Evolutionary conservation across 1,284 basidiomycete species (phyloP).

Genomic region (Salmacisia buchloeana): DNA sequence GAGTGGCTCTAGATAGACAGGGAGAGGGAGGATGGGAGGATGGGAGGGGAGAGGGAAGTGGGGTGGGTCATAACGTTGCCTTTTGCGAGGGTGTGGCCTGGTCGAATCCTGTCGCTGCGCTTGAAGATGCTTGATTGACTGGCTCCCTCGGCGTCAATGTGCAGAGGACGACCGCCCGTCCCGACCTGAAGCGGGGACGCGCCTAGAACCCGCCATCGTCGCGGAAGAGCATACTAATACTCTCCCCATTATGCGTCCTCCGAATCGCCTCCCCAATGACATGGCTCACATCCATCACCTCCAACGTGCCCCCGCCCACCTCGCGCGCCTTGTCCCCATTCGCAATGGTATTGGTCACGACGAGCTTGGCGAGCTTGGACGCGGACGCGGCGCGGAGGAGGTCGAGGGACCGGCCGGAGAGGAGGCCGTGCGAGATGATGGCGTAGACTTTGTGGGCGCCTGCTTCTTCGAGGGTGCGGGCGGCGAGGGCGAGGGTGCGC

Average conservation of each 20-base stretch:
- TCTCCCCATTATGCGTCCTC: conserved; percentile 89
- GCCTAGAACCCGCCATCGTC: conserved; percentile 33
- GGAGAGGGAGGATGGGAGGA: too few species aligned
- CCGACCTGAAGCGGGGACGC: too few species aligned
- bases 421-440: conserved; percentile 82
- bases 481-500: conserved; percentile 76
- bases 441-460: conserved; percentile 85
- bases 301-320: conserved; percentile 53
- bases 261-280: conserved; percentile 93
- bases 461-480: conserved; percentile 74
- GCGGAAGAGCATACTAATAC: conserved; percentile 49
- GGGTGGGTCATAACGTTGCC: too few species aligned
- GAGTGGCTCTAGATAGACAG: too few species aligned
- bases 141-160: too few species aligned
- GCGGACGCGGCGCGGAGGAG: conserved; percentile 69
- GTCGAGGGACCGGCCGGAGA: conserved; percentile 77
- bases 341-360: conserved; percentile 82
- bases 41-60: too few species aligned
- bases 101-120: too few species aligned
- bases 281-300: conserved; percentile 73
- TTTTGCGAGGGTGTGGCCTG: too few species aligned
- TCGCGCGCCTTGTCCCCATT: conserved; percentile 54
- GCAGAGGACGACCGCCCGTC: too few species aligned
- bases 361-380: conserved; percentile 76
- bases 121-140: too few species aligned